Evolutionary conservation across 2,329 filamentous ascomycete species (phyloP).

Genomic region (Cyclaneusma minus): DNA sequence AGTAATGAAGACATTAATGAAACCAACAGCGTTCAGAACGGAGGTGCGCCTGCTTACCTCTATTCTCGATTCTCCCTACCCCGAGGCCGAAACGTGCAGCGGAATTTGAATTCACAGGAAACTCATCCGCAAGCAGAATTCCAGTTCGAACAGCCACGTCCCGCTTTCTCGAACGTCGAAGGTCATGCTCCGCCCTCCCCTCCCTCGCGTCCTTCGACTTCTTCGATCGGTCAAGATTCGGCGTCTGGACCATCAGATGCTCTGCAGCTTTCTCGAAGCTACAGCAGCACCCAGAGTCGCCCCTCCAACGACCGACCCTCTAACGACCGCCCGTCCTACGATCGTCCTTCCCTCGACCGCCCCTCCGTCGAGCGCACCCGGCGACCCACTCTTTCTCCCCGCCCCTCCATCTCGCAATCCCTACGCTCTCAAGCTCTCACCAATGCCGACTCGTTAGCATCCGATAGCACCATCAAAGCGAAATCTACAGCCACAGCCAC

Average conservation of each 20-base stretch:
- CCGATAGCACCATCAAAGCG: conserved; percentile 19
- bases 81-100: conserved; percentile 63
- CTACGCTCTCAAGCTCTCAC: conserved; percentile 24
- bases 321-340: too few relatives aligned
- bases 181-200: conserved; percentile 43
- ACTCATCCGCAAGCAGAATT: conserved; percentile 35
- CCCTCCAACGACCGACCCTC: too few relatives aligned
- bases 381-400: too few relatives aligned
- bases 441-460: conserved; percentile 13
- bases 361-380: too few relatives aligned
- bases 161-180: conserved; percentile 22
- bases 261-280: background rate
- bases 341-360: too few relatives aligned
- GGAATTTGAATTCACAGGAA: conserved; percentile 39
- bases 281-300: too few relatives aligned
- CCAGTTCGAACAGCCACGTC: conserved; percentile 43
- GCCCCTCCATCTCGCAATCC: too few relatives aligned
- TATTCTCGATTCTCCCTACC: conserved; percentile 78
- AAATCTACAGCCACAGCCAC: conserved; percentile 36
- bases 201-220: conserved; percentile 43
- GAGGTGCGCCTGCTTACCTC: conserved; percentile 57
- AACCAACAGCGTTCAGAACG: conserved; percentile 27
- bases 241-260: background rate
- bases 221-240: conserved; percentile 19
- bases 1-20: conserved; percentile 53